phyloP scores from a whole-genome alignment of 257 asterid species.

The Eucommia ulmoides region DNA sequence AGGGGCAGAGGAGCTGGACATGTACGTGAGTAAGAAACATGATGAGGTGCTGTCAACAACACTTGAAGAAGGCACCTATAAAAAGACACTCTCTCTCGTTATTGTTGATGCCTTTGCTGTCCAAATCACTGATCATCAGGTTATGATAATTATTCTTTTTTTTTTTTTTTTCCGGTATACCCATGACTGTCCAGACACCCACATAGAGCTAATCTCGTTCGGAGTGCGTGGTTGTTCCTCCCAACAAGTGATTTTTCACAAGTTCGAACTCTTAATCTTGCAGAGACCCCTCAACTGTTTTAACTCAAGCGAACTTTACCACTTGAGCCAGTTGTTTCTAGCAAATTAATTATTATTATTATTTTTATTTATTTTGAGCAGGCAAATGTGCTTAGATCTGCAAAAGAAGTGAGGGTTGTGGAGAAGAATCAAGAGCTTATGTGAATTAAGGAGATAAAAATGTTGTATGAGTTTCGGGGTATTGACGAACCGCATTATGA shows the following conservation, averaged over 20 bases:
- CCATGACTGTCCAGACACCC: too few species aligned
- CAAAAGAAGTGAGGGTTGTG: constrained; percentile 70
- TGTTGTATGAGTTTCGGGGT: too few species aligned
- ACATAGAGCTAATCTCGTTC: neutral
- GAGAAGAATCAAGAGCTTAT: constrained; percentile 84
- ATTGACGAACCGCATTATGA: too few species aligned
- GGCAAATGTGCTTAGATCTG: constrained; percentile 77
- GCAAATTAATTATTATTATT: neutral
- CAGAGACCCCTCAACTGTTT: too few species aligned
- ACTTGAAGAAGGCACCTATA: constrained; percentile 49
- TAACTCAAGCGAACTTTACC: too few species aligned
- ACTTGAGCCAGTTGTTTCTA: too few species aligned
- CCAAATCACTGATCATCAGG: constrained; percentile 66
- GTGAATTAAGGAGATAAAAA: too few species aligned
- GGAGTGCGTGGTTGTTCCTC: neutral
- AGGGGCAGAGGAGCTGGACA: constrained; percentile 51
- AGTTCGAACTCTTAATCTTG: too few species aligned
- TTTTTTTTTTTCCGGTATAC: too few species aligned
- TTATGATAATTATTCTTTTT: neutral
- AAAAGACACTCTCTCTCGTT: constrained; percentile 62
- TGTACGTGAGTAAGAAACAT: constrained; percentile 71
- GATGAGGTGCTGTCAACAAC: constrained; percentile 50
- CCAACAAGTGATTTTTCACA: neutral
- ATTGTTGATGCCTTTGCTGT: constrained; percentile 88
- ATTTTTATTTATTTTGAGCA: constrained; percentile 6